A percentile compares a stretch with the other conserved stretches of the same genome.
Evolutionary conservation across 352 stramenopile genomes (phyloP).

Genomic region (Globisporangium nagaii): DNA sequence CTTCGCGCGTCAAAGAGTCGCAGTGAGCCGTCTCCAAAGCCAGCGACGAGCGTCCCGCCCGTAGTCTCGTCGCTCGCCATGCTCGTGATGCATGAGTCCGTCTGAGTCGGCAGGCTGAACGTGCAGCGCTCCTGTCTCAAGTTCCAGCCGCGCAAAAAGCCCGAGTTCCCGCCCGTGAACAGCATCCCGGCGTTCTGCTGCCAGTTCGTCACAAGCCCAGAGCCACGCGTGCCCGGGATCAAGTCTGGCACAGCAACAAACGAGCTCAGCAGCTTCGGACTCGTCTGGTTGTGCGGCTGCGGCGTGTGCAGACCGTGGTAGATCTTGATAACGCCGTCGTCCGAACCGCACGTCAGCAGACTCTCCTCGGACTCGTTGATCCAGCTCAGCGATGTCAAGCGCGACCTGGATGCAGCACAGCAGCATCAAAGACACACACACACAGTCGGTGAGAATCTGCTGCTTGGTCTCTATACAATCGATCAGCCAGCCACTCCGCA

Average conservation of each 20-base stretch:
- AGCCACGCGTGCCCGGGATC: conserved; percentile 83
- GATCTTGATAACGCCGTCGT: conserved; percentile 95
- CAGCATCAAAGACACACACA: conserved; percentile 3
- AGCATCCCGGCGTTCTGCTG: conserved; percentile 89
- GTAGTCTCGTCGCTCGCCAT: conserved; percentile 76
- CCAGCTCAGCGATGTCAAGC: conserved; percentile 94
- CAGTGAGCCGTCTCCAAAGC: conserved; percentile 92
- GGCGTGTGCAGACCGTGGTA: conserved; percentile 86
- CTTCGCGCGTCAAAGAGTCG: conserved; percentile 93
- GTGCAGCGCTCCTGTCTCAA: conserved; percentile 88
- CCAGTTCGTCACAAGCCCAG: conserved; percentile 95
- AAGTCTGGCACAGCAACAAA: conserved; percentile 94
- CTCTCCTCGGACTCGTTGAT: conserved; percentile 95
- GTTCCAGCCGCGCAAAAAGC: conserved; percentile 93
- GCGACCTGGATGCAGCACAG: conserved; percentile 35
- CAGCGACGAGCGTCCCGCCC: conserved; percentile 84
- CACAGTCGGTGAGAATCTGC: no score
- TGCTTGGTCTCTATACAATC: no score
- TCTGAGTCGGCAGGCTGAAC: conserved; percentile 78
- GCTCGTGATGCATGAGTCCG: conserved; percentile 88
- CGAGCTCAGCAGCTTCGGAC: conserved; percentile 84
- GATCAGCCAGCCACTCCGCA: no score
- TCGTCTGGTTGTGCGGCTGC: conserved; percentile 23
- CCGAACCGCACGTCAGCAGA: conserved; percentile 93
- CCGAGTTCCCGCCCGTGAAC: conserved; percentile 91